Conservation (phyloP, 2,329 filamentous ascomycete species). For the Mollisia scopiformis region DNA sequence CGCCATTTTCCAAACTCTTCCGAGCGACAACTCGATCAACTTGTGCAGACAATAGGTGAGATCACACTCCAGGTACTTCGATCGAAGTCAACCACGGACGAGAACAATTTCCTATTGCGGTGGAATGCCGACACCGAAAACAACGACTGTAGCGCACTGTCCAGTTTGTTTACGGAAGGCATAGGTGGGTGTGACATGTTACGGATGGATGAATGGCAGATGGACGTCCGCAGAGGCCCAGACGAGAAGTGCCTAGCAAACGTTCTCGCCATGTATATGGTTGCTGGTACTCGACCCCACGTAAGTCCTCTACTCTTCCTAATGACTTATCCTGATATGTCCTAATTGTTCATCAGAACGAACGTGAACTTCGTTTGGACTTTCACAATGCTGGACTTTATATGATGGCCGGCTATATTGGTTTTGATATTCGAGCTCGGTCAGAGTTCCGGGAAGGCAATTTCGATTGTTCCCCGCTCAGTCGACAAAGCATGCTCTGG, state of each 20-base stretch:
- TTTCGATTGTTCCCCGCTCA: not conserved
- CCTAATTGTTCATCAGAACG: not conserved
- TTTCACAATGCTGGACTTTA: constrained; percentile 23
- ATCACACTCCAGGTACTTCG: constrained; percentile 23
- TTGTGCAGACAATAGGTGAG: constrained; percentile 27
- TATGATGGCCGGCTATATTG: constrained; percentile 24
- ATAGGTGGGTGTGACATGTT: not conserved
- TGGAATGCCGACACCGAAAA: constrained; percentile 3
- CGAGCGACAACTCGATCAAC: not conserved
- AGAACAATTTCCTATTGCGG: constrained; percentile 23
- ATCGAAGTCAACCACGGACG: constrained; percentile 19
- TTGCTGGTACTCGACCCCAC: constrained; percentile 30
- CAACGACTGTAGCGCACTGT: constrained; percentile 15
- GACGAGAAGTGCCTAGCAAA: constrained; percentile 24
- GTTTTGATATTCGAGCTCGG: constrained; percentile 3
- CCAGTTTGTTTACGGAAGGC: constrained; percentile 20
- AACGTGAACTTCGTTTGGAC: not conserved
- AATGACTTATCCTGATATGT: not conserved
- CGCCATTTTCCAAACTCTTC: not conserved
- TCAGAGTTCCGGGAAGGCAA: not conserved
- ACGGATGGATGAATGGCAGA: not conserved
- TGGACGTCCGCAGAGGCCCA: constrained; percentile 11
- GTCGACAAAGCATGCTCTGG: constrained; percentile 21
- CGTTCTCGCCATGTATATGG: constrained; percentile 25
- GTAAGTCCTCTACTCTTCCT: constrained; percentile 17